phyloP scores from a whole-genome alignment of 2,329 filamentous ascomycete genomes.

The Colletotrichum spinosum region DNA sequence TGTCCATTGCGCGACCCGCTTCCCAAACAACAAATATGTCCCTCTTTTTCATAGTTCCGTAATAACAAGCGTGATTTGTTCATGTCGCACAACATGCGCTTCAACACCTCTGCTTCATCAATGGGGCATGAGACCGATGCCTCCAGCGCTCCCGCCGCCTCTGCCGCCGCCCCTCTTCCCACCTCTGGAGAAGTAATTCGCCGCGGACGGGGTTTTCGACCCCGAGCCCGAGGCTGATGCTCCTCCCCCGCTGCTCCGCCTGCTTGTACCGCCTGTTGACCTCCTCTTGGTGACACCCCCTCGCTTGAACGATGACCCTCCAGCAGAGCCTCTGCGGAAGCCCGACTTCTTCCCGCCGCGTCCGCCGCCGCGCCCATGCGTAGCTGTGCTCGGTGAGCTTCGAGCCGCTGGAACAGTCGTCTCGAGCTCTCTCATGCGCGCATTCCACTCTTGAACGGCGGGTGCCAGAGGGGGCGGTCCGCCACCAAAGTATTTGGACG shows the following conservation, averaged over 20 bases:
- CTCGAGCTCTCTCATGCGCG: constrained; percentile 44
- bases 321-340: constrained; percentile 29
- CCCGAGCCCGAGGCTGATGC: constrained; percentile 10
- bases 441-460: constrained; percentile 42
- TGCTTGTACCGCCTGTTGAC: constrained; percentile 33
- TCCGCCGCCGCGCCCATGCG: constrained; percentile 37
- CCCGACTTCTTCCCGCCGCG: constrained; percentile 43
- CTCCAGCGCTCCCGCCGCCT: constrained; percentile 35
- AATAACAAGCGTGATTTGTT: not conserved
- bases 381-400: constrained; percentile 18
- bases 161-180: constrained; percentile 36
- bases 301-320: constrained; percentile 21
- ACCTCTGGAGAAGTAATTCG: constrained; percentile 43
- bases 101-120: constrained; percentile 39
- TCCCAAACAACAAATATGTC: not conserved
- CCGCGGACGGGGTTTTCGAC: constrained; percentile 23
- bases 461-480: constrained; percentile 34
- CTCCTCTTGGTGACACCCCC: constrained; percentile 38
- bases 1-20: no score
- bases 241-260: constrained; percentile 25
- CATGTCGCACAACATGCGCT: not conserved
- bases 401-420: constrained; percentile 41
- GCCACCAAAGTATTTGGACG: constrained; percentile 61
- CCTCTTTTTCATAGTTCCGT: not conserved
- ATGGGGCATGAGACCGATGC: constrained; percentile 54